phyloP scores from a whole-genome alignment of 805 yeast species.

The Lipomyces orientalis region DNA sequence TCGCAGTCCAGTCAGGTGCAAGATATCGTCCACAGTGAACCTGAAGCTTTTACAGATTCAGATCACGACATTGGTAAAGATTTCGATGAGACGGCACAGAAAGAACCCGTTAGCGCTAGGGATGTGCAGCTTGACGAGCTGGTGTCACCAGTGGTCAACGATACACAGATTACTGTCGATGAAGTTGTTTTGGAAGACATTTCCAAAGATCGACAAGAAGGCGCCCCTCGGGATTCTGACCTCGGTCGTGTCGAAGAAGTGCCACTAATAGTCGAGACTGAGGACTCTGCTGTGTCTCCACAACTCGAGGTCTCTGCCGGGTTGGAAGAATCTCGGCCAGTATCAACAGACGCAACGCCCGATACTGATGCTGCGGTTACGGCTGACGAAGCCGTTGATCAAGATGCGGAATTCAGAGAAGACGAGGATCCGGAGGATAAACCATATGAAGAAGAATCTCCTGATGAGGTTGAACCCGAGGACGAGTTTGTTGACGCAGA shows the following conservation, averaged over 20 bases:
- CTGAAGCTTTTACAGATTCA: background rate
- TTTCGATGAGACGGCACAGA: background rate
- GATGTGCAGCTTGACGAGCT: background rate
- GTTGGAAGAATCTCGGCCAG: slow-evolving; percentile 2
- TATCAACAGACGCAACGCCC: background rate
- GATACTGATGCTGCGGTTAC: background rate
- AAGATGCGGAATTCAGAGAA: background rate
- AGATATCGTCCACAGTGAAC: background rate
- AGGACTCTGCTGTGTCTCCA: background rate
- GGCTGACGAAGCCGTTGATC: background rate
- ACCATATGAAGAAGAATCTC: background rate
- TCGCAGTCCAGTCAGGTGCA: background rate
- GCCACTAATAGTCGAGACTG: background rate
- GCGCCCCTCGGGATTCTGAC: background rate
- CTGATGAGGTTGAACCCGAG: background rate
- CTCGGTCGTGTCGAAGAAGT: background rate
- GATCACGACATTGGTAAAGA: background rate
- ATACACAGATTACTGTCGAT: background rate
- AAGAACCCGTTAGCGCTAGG: background rate
- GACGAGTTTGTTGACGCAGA: slow-evolving; percentile 10
- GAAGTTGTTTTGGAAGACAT: background rate
- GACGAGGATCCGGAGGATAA: slow-evolving; percentile 2
- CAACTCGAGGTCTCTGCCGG: background rate
- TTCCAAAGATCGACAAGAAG: slow-evolving; percentile 3
- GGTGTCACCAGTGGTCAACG: background rate